Evolutionary conservation across 495 filamentous ascomycete genomes (phyloP).

Genomic region (Hyaloscypha bicolor): DNA sequence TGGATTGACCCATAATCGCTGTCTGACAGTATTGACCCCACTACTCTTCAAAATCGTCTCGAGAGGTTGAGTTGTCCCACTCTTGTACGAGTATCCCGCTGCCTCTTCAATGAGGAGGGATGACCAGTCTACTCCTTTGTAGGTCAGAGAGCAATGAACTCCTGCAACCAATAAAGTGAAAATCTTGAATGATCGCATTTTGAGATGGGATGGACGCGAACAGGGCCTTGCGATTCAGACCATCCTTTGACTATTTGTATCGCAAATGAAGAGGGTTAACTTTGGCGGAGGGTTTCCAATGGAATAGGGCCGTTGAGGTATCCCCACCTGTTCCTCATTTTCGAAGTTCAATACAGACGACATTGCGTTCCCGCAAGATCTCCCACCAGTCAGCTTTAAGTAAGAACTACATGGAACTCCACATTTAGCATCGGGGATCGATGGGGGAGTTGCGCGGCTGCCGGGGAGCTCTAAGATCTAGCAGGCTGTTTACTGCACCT

Average conservation of each 20-base stretch:
- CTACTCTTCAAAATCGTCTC: conserved; percentile 64
- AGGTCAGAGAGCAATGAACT: conserved; percentile 51
- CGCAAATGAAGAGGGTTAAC: background rate
- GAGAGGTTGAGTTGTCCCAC: conserved; percentile 54
- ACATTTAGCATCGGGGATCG: background rate
- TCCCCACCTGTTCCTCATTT: background rate
- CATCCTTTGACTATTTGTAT: background rate
- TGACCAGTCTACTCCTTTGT: conserved; percentile 74
- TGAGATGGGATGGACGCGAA: background rate
- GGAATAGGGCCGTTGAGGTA: background rate
- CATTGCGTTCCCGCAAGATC: background rate
- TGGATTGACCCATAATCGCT: conserved; percentile 75
- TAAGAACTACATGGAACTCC: background rate
- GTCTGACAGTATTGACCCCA: conserved; percentile 72
- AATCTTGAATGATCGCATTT: background rate
- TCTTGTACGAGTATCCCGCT: conserved; percentile 59
- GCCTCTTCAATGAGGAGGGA: conserved; percentile 67
- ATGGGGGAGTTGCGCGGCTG: background rate
- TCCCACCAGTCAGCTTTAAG: background rate
- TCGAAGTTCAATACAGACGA: background rate
- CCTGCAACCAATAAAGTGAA: background rate
- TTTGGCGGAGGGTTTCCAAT: background rate
- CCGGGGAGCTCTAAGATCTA: background rate
- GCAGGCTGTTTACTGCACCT: background rate
- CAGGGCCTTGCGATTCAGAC: background rate